A percentile compares a stretch with the other conserved stretches of the same genome.
Conservation (phyloP, 768 basidiomycete genomes). For the Dentipellis fragilis region DNA sequence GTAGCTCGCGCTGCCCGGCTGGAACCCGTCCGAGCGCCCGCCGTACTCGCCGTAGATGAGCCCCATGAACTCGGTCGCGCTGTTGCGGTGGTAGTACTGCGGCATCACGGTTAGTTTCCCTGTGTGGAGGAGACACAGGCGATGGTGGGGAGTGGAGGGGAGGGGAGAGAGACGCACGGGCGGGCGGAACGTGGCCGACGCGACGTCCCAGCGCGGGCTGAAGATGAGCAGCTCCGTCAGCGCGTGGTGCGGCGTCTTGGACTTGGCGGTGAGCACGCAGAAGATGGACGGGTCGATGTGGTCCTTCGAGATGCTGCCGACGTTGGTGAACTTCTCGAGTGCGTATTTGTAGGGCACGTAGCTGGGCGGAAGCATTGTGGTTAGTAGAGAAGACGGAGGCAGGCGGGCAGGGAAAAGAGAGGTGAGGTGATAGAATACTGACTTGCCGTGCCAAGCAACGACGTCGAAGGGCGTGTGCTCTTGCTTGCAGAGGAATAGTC, state of each 20-base stretch:
- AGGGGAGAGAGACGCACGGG: conserved; percentile 29
- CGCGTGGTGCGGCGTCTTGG: conserved; percentile 46
- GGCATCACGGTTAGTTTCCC: not conserved
- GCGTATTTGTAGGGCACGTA: conserved; percentile 63
- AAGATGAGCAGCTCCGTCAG: conserved; percentile 59
- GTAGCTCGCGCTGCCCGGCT: conserved; percentile 51
- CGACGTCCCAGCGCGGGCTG: conserved; percentile 56
- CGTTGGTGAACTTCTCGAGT: conserved; percentile 50
- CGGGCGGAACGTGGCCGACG: conserved; percentile 46
- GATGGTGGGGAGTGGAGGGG: no score
- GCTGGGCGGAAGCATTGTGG: conserved; percentile 19
- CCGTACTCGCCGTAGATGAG: conserved; percentile 54
- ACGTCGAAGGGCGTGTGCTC: no score
- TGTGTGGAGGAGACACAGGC: no score
- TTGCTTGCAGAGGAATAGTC: no score
- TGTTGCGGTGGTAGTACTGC: conserved; percentile 58
- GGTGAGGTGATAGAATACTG: no score
- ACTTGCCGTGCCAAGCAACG: no score
- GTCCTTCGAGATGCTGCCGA: conserved; percentile 57
- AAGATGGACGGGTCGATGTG: conserved; percentile 65
- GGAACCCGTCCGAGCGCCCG: conserved; percentile 52
- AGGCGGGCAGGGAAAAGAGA: conserved; percentile 11
- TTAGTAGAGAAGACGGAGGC: not conserved
- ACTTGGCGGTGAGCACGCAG: conserved; percentile 58
- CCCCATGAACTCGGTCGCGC: conserved; percentile 55